phyloP scores from a whole-genome alignment of 768 basidiomycete species.

The Tricholoma matsutake region DNA sequence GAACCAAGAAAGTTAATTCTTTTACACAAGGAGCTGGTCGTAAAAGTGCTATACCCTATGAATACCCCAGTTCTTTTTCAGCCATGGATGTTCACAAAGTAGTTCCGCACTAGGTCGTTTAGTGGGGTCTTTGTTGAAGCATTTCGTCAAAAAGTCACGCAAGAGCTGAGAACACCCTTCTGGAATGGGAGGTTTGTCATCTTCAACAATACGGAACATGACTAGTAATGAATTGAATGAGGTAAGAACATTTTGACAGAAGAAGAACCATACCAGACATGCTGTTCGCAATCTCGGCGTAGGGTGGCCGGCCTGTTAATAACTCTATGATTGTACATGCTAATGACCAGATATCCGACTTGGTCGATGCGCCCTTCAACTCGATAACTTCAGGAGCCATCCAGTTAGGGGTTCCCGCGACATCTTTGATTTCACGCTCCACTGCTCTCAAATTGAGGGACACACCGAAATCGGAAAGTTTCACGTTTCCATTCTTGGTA shows the following conservation, averaged over 20 bases:
- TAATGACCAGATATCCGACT: constrained; percentile 94
- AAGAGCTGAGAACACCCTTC: constrained; percentile 74
- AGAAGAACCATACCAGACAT: constrained; percentile 71
- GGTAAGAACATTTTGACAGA: constrained; percentile 6
- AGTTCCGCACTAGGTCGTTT: constrained; percentile 80
- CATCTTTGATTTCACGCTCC: constrained; percentile 79
- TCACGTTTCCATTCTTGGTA: constrained; percentile 96
- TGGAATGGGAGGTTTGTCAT: constrained; percentile 84
- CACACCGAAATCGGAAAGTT: constrained; percentile 96
- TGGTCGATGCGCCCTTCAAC: constrained; percentile 88
- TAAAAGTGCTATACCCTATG: constrained; percentile 58
- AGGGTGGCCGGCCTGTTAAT: constrained; percentile 89
- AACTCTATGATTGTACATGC: constrained; percentile 95
- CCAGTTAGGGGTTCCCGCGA: constrained; percentile 97
- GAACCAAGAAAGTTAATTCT: background rate
- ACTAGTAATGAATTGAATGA: constrained; percentile 38
- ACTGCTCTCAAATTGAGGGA: constrained; percentile 93
- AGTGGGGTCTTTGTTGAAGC: constrained; percentile 86
- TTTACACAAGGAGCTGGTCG: background rate
- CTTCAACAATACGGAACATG: constrained; percentile 98
- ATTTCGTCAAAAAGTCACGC: constrained; percentile 76
- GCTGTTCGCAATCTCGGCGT: constrained; percentile 82
- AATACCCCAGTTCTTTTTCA: constrained; percentile 76
- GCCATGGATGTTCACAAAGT: constrained; percentile 90
- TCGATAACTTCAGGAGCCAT: constrained; percentile 99